Base-by-base conservation (phyloP, 2,329 filamentous ascomycete species). In the Alternaria sp. region DNA sequence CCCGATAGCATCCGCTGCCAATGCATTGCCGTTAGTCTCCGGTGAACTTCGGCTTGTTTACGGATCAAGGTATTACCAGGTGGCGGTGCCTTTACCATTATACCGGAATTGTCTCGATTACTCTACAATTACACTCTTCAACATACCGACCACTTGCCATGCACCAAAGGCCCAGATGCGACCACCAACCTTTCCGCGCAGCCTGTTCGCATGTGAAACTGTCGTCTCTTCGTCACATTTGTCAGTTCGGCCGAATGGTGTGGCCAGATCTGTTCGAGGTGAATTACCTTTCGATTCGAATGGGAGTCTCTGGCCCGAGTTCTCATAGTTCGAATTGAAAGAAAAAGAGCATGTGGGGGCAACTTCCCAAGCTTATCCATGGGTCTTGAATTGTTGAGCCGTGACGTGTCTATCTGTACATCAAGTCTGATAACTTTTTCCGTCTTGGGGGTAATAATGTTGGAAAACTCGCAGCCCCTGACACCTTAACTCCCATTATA, bases 1-100 rank as follows among this genome's bases (percentile, higher is more conserved):
- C 41, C 58, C 58, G 58, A 46, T 59, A 55, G 51, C 48, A 53
- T 36, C 48, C 30, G 32, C 54, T 41, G 22, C 47, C 47, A 16
- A 39, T 42, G 26, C 54, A 48, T 48, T 32, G 28, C 30, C 28
- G 26, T 34, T 20, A 18, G 9, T n/a, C 43, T 47, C 16, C n/a
- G 30, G 48, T 20, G 12, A 51, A 39, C 34, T 16, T 51, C 34
- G 48, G 48, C 48, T 22, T 39, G 20, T 51, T 16, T 18, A 14
- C n/a, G 22, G 34, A 12, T 18, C 18, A 39, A 51, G 48, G n/a
- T 30, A 39, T 24, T 26, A 12, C 5, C 44, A 36, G 32, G 32
- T 36, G 32, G 32, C 32, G 32, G 41, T 36, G 20, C 38, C 38
- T 36, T 36, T 46, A 34, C 51, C 28, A 20, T 12, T 46, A 22